These are phyloP conservation scores for Wickerhamiella dianesei DNA, from an alignment of 805 yeast species.

Conservation along the genomic window DNA sequence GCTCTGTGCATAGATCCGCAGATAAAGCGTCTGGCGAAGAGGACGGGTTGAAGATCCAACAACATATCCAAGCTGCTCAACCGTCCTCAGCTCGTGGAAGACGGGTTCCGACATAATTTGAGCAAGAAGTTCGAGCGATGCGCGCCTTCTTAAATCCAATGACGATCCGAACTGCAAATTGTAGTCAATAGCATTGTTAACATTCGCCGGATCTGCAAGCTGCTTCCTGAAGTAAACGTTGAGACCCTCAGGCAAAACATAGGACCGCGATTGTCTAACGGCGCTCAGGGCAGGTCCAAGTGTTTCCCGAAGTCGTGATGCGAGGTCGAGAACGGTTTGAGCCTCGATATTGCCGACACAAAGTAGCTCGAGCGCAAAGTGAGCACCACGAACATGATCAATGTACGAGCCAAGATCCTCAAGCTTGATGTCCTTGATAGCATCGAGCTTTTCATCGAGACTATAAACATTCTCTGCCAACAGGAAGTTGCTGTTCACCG, in stretches of 20 bases:
- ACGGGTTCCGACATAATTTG: constrained; percentile 77
- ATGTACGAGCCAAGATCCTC: constrained; percentile 8
- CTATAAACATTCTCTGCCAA: constrained; percentile 63
- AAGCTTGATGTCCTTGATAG: constrained; percentile 33
- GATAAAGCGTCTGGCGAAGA: constrained; percentile 58
- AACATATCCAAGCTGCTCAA: constrained; percentile 90
- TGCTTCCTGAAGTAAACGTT: constrained; percentile 14
- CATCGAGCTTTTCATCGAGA: constrained; percentile 46
- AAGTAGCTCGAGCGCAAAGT: constrained; percentile 55
- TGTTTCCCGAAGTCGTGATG: constrained; percentile 17
- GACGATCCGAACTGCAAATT: constrained; percentile 51
- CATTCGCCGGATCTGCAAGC: constrained; percentile 52
- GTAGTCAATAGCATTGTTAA: constrained; percentile 75
- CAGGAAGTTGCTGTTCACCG: constrained; percentile 45
- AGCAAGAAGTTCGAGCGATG: constrained; percentile 49
- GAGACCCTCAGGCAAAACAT: constrained; percentile 21
- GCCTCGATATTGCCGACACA: constrained; percentile 59
- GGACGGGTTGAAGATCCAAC: constrained; percentile 66
- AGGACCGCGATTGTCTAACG: constrained; percentile 21
- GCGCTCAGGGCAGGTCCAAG: constrained; percentile 1
- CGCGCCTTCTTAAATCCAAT: constrained; percentile 31
- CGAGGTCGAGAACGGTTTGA: constrained; percentile 40
- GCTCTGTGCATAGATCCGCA: constrained; percentile 69
- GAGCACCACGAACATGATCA: constrained; percentile 31
- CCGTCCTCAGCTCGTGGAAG: constrained; percentile 77